Conservation (phyloP, 306 rosid genomes). For the Rubus parviflorus region DNA sequence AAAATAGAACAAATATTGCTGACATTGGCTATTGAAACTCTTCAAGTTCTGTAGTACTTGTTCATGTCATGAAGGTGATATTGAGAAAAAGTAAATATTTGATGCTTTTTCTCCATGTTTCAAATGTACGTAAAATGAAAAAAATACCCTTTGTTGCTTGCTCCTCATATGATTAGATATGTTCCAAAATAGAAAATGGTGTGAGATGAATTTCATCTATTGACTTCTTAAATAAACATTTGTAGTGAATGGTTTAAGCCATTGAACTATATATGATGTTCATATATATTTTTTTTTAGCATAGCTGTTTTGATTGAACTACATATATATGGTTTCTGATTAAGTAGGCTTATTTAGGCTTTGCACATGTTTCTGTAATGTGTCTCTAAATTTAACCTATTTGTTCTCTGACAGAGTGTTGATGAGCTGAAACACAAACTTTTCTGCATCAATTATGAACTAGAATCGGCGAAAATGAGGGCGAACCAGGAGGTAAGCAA, state of each 20-base stretch:
- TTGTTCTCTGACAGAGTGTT: conserved; percentile 33
- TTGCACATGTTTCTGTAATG: background rate
- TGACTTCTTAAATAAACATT: background rate
- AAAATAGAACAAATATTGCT: background rate
- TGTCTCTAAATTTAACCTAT: background rate
- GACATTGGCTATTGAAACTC: background rate
- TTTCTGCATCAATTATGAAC: conserved; percentile 33
- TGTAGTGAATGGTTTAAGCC: background rate
- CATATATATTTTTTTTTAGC: background rate
- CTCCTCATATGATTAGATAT: background rate
- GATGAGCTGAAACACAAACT: conserved; percentile 47
- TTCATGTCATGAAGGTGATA: background rate
- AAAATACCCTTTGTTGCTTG: background rate
- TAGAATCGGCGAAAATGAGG: conserved; percentile 39
- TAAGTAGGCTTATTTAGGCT: background rate
- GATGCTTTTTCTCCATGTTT: background rate
- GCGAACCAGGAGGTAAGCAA: conserved; percentile 33
- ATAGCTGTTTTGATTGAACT: background rate
- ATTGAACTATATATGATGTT: background rate
- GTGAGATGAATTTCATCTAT: background rate
- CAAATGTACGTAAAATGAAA: background rate
- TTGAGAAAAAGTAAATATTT: background rate
- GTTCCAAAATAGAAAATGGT: background rate
- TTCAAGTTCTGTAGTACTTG: background rate
- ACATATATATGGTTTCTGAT: background rate